phyloP scores from a whole-genome alignment of 768 basidiomycete genomes.

The Macrolepiota fuliginosa region DNA sequence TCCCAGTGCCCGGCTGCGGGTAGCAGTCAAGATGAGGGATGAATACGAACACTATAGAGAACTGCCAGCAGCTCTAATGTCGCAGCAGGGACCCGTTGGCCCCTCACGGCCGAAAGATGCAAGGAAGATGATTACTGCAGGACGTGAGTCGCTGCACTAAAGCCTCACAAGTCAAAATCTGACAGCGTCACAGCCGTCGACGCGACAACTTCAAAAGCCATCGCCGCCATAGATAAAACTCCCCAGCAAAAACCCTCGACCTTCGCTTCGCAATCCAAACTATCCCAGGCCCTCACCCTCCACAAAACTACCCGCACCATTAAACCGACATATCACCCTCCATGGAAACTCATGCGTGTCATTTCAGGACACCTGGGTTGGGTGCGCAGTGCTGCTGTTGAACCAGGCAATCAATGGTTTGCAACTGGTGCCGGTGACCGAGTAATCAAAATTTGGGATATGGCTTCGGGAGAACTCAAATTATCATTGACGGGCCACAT shows the following conservation, averaged over 20 bases:
- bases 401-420: conserved; percentile 99
- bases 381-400: conserved; percentile 95
- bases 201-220: conserved; percentile 60
- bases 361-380: conserved; percentile 98
- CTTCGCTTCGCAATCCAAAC: conserved; percentile 56
- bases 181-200: conserved; percentile 32
- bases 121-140: conserved; percentile 71
- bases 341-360: conserved; percentile 94
- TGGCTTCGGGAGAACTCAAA: conserved; percentile 96
- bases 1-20: conserved; percentile 63
- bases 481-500: conserved; percentile 98
- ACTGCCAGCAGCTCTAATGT: conserved; percentile 75
- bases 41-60: conserved; percentile 88
- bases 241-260: conserved; percentile 69
- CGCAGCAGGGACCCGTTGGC: conserved; percentile 79
- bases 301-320: conserved; percentile 93
- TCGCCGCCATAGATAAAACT: conserved; percentile 73
- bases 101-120: conserved; percentile 64
- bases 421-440: conserved; percentile 97
- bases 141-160: conserved; percentile 36
- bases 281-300: conserved; percentile 87
- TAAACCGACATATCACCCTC: conserved; percentile 94
- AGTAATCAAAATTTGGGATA: conserved; percentile 98
- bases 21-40: conserved; percentile 84
- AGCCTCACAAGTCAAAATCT: not conserved